Evolutionary conservation across 495 filamentous ascomycete genomes (phyloP).

Genomic region (Amorphotheca resinae): DNA sequence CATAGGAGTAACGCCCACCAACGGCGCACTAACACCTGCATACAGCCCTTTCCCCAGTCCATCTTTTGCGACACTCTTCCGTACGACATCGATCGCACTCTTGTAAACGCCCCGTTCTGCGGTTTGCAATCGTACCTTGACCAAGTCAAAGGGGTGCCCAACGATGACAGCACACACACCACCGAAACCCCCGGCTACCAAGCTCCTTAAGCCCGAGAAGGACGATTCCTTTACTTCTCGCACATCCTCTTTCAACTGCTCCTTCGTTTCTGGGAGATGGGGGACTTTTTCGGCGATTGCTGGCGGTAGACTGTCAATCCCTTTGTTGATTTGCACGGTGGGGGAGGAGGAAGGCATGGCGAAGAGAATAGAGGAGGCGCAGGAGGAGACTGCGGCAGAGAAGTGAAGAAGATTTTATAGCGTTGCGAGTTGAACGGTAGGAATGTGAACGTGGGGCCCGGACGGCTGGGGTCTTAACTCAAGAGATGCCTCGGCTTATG

Average conservation of each 20-base stretch:
- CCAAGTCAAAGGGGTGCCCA: conserved; percentile 93
- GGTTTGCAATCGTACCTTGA: conserved; percentile 95
- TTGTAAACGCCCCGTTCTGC: conserved; percentile 88
- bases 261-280: conserved; percentile 39
- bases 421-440: too few species aligned
- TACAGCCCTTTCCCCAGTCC: conserved; percentile 76
- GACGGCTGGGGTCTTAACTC: too few species aligned
- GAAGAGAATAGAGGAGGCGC: not conserved
- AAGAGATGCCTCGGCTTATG: too few species aligned
- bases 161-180: conserved; percentile 88
- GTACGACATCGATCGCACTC: conserved; percentile 82
- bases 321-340: conserved; percentile 20
- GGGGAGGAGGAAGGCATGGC: conserved; percentile 25
- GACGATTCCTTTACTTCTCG: conserved; percentile 36
- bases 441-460: too few species aligned
- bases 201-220: conserved; percentile 49
- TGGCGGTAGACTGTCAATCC: conserved; percentile 22
- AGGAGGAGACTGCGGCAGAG: conserved; percentile 1
- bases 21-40: conserved; percentile 89
- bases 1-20: conserved; percentile 96
- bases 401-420: too few species aligned
- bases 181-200: conserved; percentile 83
- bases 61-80: conserved; percentile 76
- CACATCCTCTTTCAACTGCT: conserved; percentile 36
- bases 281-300: conserved; percentile 33